Conservation (phyloP, 2,329 filamentous ascomycete genomes). For the Fusarium sp. region DNA sequence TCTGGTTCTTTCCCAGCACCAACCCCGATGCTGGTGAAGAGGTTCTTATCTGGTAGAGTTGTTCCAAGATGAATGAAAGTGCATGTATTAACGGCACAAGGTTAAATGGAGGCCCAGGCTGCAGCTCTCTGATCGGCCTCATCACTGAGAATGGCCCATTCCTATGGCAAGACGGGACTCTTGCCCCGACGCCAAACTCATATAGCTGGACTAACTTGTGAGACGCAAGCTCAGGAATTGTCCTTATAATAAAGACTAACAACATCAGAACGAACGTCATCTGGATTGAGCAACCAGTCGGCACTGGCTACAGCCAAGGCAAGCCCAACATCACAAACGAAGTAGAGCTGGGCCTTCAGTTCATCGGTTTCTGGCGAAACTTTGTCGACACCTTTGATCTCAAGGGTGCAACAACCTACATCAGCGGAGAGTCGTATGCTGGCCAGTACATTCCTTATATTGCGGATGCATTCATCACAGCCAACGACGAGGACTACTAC, state of each 20-base stretch:
- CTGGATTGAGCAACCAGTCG: slow-evolving; percentile 75
- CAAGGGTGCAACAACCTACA: slow-evolving; percentile 73
- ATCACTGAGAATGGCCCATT: slow-evolving; percentile 82
- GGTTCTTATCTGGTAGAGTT: slow-evolving; percentile 64
- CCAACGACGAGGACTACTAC: slow-evolving; percentile 71
- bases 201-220: slow-evolving; percentile 77
- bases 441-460: slow-evolving; percentile 77
- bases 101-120: slow-evolving; percentile 49
- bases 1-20: slow-evolving; percentile 72
- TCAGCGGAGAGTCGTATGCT: slow-evolving; percentile 76
- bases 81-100: slow-evolving; percentile 56
- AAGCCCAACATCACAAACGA: slow-evolving; percentile 70
- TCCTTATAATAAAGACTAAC: background rate
- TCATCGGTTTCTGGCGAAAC: slow-evolving; percentile 81
- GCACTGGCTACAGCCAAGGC: slow-evolving; percentile 75
- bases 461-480: slow-evolving; percentile 74
- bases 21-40: slow-evolving; percentile 62
- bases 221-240: fast-evolving
- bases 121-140: slow-evolving; percentile 50
- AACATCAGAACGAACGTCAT: slow-evolving; percentile 71
- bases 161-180: slow-evolving; percentile 75
- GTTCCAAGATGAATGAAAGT: background rate
- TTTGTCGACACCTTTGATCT: slow-evolving; percentile 77
- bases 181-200: slow-evolving; percentile 68
- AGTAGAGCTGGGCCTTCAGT: slow-evolving; percentile 74